A percentile compares a stretch with the other conserved stretches of the same genome.
These are phyloP conservation scores for Coelastrella sp. DNA, from an alignment of 139 green algal species.

Conservation along the genomic window DNA sequence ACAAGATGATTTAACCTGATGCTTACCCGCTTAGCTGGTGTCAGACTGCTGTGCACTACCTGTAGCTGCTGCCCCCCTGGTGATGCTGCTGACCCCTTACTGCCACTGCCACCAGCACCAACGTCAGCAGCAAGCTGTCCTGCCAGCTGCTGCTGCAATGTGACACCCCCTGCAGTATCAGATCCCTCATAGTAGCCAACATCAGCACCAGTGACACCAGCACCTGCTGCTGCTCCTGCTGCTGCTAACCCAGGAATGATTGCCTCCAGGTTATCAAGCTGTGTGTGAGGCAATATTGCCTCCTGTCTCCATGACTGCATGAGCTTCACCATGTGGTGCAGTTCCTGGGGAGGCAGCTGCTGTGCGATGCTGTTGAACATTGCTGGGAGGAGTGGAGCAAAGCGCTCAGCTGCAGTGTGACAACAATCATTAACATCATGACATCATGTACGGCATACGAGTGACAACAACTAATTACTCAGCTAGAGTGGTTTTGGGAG, in stretches of 20 bases:
- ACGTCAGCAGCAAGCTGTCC: neutral
- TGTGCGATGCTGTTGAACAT: constrained; percentile 25
- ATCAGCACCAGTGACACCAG: neutral
- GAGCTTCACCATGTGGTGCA: constrained; percentile 41
- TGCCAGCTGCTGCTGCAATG: constrained; percentile 24
- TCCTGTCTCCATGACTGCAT: constrained; percentile 25
- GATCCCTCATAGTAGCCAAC: neutral
- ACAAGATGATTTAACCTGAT: no score
- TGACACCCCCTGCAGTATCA: neutral
- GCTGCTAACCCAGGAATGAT: neutral
- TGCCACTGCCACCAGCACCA: neutral
- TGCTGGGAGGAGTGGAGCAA: constrained; percentile 28
- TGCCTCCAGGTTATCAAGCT: neutral
- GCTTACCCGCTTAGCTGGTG: constrained; percentile 40
- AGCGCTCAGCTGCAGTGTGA: constrained; percentile 46
- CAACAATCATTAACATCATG: no score
- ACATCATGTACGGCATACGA: no score
- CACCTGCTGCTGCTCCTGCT: constrained; percentile 16
- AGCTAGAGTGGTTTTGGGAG: no score
- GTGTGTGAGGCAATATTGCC: neutral
- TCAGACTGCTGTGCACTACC: neutral
- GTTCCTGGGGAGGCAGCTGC: neutral
- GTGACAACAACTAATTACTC: no score
- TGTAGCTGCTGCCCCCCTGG: neutral
- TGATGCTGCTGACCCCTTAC: constrained; percentile 17